A percentile compares a stretch with the other conserved stretches of the same genome.
Conservation (phyloP, 164 flowering plant genomes). For the Platanus orientalis region DNA sequence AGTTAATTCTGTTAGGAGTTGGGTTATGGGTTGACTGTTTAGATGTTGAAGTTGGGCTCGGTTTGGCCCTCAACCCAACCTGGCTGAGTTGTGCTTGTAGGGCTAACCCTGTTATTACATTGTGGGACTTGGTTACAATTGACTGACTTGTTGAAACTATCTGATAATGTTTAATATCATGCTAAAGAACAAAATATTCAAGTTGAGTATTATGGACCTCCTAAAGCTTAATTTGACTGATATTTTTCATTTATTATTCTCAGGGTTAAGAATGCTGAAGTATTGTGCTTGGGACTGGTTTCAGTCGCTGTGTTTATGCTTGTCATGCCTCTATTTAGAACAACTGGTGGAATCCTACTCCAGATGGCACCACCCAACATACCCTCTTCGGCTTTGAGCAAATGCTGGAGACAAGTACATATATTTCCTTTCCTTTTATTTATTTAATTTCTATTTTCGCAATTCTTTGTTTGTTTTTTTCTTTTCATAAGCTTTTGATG, state of each 20-base stretch:
- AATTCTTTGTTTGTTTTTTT: background rate
- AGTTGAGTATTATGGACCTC: too few relatives aligned
- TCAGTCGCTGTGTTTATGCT: conserved; percentile 80
- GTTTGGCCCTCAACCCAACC: too few relatives aligned
- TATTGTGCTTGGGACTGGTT: conserved; percentile 90
- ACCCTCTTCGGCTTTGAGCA: conserved; percentile 76
- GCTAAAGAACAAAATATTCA: background rate
- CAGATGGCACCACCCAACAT: conserved; percentile 86
- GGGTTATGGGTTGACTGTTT: too few relatives aligned
- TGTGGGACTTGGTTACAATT: conserved; percentile 82
- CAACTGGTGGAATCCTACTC: conserved; percentile 74
- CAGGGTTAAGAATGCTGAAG: conserved; percentile 95
- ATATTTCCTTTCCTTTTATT: background rate
- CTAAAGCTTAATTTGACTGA: too few relatives aligned
- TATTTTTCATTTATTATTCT: conserved; percentile 3
- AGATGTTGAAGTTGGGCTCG: too few relatives aligned
- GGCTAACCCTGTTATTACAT: conserved; percentile 13
- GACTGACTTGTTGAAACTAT: conserved; percentile 22
- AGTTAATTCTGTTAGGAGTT: too few relatives aligned
- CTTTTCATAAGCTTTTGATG: conserved; percentile 58
- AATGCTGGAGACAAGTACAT: conserved; percentile 81
- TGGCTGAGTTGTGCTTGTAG: too few relatives aligned
- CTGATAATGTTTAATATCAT: background rate
- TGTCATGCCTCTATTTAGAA: conserved; percentile 80
- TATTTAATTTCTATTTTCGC: background rate